Percentiles rank a stretch among this genome's conserved stretches.
phyloP scores from a whole-genome alignment of 106 monocot species.

The Platanthera guangdongensis region DNA sequence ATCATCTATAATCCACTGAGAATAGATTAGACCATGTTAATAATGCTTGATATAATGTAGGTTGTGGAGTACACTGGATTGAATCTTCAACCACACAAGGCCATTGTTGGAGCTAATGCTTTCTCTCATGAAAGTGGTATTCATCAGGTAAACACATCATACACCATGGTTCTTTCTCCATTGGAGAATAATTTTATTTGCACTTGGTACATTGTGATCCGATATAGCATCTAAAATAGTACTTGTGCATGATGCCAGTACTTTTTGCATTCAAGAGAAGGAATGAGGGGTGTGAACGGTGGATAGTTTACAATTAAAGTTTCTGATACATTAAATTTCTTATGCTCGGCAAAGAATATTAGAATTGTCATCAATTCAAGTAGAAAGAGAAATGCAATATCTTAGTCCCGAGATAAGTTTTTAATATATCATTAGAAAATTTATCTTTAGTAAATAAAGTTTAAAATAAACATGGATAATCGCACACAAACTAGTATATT shows the following conservation, averaged over 20 bases:
- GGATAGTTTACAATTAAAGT: no score
- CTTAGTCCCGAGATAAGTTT: no score
- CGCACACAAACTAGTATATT: no score
- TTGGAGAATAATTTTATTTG: not conserved
- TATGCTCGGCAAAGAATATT: no score
- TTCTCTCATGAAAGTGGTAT: slow-evolving; percentile 26
- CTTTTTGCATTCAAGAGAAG: not conserved
- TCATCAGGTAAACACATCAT: slow-evolving; percentile 10
- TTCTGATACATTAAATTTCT: no score
- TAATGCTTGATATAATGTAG: not conserved
- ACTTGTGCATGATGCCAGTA: not conserved
- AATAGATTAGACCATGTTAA: not conserved
- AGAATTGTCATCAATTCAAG: no score
- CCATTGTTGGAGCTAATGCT: slow-evolving; percentile 20
- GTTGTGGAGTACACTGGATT: slow-evolving; percentile 20
- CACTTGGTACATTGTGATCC: not conserved
- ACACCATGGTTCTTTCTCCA: not conserved
- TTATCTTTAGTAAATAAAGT: no score
- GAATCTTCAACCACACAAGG: slow-evolving; percentile 18
- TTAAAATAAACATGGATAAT: no score
- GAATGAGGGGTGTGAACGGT: no score
- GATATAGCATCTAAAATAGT: not conserved
- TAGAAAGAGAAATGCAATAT: no score
- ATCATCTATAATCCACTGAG: not conserved
- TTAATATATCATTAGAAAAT: no score